Evolutionary conservation across 345 rosid species (phyloP).

Genomic region (Salix arbutifolia): DNA sequence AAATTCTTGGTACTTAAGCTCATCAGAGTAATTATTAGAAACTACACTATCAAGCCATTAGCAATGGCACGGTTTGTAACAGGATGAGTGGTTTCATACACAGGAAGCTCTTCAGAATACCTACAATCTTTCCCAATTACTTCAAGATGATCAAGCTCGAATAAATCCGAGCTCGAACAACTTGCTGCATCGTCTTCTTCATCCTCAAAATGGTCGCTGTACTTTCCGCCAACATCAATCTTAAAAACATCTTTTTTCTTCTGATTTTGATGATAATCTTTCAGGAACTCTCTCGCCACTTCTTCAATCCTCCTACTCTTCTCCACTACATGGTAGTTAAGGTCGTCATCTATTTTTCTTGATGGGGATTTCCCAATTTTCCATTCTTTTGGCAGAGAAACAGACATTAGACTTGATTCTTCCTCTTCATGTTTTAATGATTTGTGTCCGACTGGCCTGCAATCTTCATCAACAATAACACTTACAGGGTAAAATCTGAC

Average conservation of each 20-base stretch:
- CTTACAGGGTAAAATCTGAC: slow-evolving; percentile 72
- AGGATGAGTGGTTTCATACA: slow-evolving; percentile 59
- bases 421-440: slow-evolving; percentile 22
- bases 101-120: slow-evolving; percentile 59
- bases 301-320: slow-evolving; percentile 40
- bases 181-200: slow-evolving; percentile 21
- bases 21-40: not conserved
- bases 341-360: slow-evolving; percentile 20
- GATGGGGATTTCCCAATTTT: slow-evolving; percentile 41
- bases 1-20: not conserved
- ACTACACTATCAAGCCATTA: slow-evolving; percentile 19
- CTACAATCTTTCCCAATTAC: slow-evolving; percentile 19
- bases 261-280: slow-evolving; percentile 30
- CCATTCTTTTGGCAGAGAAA: slow-evolving; percentile 42
- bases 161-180: slow-evolving; percentile 30
- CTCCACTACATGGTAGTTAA: slow-evolving; percentile 8
- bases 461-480: slow-evolving; percentile 66
- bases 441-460: slow-evolving; percentile 52
- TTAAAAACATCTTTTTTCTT: slow-evolving; percentile 21
- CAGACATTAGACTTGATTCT: slow-evolving; percentile 23
- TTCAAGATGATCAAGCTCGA: slow-evolving; percentile 31
- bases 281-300: slow-evolving; percentile 44
- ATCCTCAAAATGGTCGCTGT: not conserved
- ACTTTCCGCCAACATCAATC: not conserved
- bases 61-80: slow-evolving; percentile 56